Base-by-base conservation (phyloP, 306 rosid species). In the Spatholobus suberectus region DNA sequence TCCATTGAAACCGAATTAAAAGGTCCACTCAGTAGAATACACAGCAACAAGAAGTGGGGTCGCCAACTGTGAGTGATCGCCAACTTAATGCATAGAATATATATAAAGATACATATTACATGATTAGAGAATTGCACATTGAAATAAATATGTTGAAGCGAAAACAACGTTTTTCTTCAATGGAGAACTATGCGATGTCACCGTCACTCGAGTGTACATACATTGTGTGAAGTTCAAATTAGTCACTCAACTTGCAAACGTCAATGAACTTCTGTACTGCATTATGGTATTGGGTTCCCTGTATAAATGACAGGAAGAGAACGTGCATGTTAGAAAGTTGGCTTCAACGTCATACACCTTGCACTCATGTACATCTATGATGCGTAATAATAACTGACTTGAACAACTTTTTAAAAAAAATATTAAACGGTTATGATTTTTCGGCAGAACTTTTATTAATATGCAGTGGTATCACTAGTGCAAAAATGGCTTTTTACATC, bases 261-360 rank as follows among this genome's bases (percentile, higher is more conserved):
- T 92, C 89, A 78, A 89, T 90, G 88, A 95, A 86, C 81, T 89
- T 88, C 91, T 86, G 93, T 66, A 84, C 81, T 76, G 94, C 94
- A 88, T 91, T 91, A 86, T 87, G 92, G 73, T 93, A 91, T 79
- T 90, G 94, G 80, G 92, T 87, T 81, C 90, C 91, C 90, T 93
- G 90, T 77, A 71, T 73, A 23, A 27, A 32, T 65, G 52, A 26
- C 32, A 76, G 4, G 27, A 41, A 73, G 55, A 81, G 59, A 43
- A 79, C 26, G 35, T 37, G 75, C 62, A 81, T 70, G 81, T 77
- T 67, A 78, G 14, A 77, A 78, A 78, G 73, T 63, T 83, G 58
- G 66, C 80, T 63, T 62, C n/a, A 77, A 55, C 70, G 70, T 23
- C 77, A 80, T 68, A 13, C 27, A 67, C 51, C 23, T 62, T 35